Evolutionary conservation across 2,329 filamentous ascomycete species (phyloP), one percentile per base, ranked within the genome.

Genomic region (Penicillium janthinellum): DNA sequence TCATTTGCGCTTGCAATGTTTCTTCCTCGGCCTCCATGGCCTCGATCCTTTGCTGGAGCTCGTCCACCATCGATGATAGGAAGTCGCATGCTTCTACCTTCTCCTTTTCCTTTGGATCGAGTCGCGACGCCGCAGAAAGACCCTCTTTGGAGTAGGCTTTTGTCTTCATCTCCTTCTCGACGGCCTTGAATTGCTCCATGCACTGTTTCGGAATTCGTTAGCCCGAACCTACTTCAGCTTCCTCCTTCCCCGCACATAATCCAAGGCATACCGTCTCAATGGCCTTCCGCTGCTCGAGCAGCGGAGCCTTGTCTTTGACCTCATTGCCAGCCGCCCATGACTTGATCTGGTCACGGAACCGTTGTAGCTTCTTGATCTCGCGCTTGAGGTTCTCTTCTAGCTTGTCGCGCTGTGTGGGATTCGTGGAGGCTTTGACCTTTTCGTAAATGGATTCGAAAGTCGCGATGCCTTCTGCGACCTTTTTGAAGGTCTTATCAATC

Each of bases 111-210:
- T 93, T 96, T n/a, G 95, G 95, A 79, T 99, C 95, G 65, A 98
- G 85, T 78, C 96, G 96, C 53, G 92, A 89, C 28, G 92, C 92
- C 54, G 94, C 91, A 64, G 91, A 95, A 66, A 99, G 81, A 47
- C 95, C 95, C 79, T 98, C 95, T 83, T 99, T 98, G 63, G 95
- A 98, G 80, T 96, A 99, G 62, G 95, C 95, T 79, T 99, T 99
- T 58, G 95, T 99, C 84, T 99, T 99, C 95, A 99, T 98, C 73
- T 96, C 95, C 83, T 99, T 99, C 79, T 99, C 95, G 55, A 99
- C 95, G n/a, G 93, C 94, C 82, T 99, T 99, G 86, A 99, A 99
- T 72, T 92, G 92, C 81, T 99, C 95, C 95, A 99, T 99, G 80
- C 77, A 79, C 75, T 80, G 66, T 56, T 56, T 38, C 54, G 52